phyloP scores from a whole-genome alignment of 2,329 filamentous ascomycete genomes.

The Thelonectria olida region DNA sequence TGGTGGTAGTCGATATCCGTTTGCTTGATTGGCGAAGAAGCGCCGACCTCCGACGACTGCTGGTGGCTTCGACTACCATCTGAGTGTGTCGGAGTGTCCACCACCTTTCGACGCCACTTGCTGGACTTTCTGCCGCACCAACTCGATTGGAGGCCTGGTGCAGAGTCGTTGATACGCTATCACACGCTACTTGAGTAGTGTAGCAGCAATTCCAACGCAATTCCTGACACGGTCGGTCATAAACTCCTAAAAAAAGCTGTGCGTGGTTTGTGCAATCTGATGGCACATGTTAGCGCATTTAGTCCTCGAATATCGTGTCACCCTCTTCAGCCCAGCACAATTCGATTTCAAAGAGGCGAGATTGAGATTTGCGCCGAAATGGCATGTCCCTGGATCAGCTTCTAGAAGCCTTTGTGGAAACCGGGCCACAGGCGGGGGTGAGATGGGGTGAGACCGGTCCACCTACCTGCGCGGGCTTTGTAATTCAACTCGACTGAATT shows the following conservation, averaged over 20 bases:
- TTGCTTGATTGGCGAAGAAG: conserved; percentile 14
- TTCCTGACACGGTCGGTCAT: conserved; percentile 9
- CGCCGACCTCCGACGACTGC: not conserved
- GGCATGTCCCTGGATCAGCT: conserved; percentile 28
- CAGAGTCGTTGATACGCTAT: conserved; percentile 18
- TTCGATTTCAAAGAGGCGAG: conserved; percentile 29
- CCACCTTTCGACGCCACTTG: conserved; percentile 16
- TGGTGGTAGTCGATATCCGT: conserved; percentile 1
- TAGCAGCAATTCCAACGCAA: conserved; percentile 5
- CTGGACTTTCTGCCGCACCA: conserved; percentile 1
- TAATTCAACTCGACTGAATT: conserved; percentile 40
- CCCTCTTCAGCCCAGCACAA: conserved; percentile 17
- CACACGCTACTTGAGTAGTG: conserved; percentile 20
- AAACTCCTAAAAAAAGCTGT: not conserved
- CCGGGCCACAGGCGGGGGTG: conserved; percentile 25
- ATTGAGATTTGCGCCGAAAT: conserved; percentile 34
- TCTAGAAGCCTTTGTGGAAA: conserved; percentile 43
- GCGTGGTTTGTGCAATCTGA: conserved; percentile 13
- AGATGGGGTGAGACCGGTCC: conserved; percentile 16
- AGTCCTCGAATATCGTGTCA: conserved; percentile 27
- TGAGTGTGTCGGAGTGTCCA: conserved; percentile 1
- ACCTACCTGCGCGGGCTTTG: conserved; percentile 21
- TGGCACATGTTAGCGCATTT: conserved; percentile 27
- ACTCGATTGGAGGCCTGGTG: not conserved
- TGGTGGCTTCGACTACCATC: conserved; percentile 14